Base-by-base conservation (phyloP, 2,329 filamentous ascomycete species). In the Ophiostoma sp. region DNA sequence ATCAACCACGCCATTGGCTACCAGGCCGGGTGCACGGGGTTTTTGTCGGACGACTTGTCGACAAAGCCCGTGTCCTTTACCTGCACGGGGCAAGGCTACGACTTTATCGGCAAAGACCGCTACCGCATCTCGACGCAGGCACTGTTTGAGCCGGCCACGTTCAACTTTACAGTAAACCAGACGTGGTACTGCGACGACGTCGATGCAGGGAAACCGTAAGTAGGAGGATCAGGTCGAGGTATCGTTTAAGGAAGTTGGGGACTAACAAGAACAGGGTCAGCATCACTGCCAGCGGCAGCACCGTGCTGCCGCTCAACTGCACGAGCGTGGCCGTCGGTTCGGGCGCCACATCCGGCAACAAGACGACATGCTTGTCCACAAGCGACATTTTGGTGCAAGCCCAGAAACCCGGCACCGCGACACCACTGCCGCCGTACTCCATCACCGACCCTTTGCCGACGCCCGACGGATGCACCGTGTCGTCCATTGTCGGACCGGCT, bases 161-260 rank as follows among this genome's bases (percentile, higher is more conserved):
- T 31, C 19, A 31, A n/a, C 11, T 76, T 79, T 9, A 70, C 69
- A 2, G 66, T 79, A 22, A 78, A 76, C 57, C 75, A 79, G 71
- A 78, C 77, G 0, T 79, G 77, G 77, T 79, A 71, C 64, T 79
- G 78, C 69, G 77, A 78, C 48, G 77, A 77, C 45, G 70, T 61
- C 12, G 75, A 77, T 50, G 74, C 75, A 1, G 75, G 74, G 12
- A 77, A 74, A 39, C 77, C 77, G 78, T 79, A 64, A 70, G 77
- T 73, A 19, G 36, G 55, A 28, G 50, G 50, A 55, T 8, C n/a
- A n/a, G n/a, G n/a, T n/a, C n/a, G n/a, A n/a, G n/a, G n/a, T n/a
- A n/a, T n/a, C n/a, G n/a, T n/a, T n/a, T n/a, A n/a, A n/a, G n/a
- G n/a, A n/a, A n/a, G n/a, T n/a, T n/a, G n/a, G n/a, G n/a, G n/a